Conservation (phyloP, 441 rosid species). For the Gossypium trilobum region DNA sequence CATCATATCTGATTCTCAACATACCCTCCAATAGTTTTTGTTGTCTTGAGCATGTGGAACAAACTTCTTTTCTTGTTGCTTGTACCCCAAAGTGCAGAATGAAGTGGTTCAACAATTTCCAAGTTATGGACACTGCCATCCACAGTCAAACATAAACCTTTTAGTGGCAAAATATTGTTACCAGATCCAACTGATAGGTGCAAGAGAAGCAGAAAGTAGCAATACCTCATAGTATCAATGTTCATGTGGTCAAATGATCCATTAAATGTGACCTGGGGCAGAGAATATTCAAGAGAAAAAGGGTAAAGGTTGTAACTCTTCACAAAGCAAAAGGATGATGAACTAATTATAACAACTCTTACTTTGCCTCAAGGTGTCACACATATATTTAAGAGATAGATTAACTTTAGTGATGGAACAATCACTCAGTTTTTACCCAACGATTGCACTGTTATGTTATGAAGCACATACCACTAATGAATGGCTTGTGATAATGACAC, state of each 20-base stretch:
- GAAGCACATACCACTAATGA: slow-evolving; percentile 56
- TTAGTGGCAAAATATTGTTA: not conserved
- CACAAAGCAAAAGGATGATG: slow-evolving; percentile 14
- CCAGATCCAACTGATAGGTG: not conserved
- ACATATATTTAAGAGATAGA: not conserved
- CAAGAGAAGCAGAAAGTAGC: slow-evolving; percentile 12
- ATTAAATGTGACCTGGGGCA: slow-evolving; percentile 77
- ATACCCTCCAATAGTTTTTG: slow-evolving; percentile 93
- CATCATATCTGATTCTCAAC: slow-evolving; percentile 20
- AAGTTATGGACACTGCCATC: slow-evolving; percentile 75
- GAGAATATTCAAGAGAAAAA: slow-evolving; percentile 10
- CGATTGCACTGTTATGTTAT: not conserved
- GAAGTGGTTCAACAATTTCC: slow-evolving; percentile 85
- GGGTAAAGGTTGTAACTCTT: slow-evolving; percentile 14
- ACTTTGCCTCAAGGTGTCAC: not conserved
- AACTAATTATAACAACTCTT: not conserved
- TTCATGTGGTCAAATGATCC: slow-evolving; percentile 98
- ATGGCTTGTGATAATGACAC: slow-evolving; percentile 79
- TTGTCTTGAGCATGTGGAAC: slow-evolving; percentile 92
- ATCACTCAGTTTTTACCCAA: not conserved
- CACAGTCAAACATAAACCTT: slow-evolving; percentile 16
- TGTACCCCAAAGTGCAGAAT: slow-evolving; percentile 79
- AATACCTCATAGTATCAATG: slow-evolving; percentile 88
- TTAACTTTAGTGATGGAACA: slow-evolving; percentile 3
- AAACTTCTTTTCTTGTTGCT: slow-evolving; percentile 86